These are phyloP conservation scores for Trichoderma sp. DNA, from an alignment of 2,329 filamentous ascomycete species.

Conservation along the genomic window DNA sequence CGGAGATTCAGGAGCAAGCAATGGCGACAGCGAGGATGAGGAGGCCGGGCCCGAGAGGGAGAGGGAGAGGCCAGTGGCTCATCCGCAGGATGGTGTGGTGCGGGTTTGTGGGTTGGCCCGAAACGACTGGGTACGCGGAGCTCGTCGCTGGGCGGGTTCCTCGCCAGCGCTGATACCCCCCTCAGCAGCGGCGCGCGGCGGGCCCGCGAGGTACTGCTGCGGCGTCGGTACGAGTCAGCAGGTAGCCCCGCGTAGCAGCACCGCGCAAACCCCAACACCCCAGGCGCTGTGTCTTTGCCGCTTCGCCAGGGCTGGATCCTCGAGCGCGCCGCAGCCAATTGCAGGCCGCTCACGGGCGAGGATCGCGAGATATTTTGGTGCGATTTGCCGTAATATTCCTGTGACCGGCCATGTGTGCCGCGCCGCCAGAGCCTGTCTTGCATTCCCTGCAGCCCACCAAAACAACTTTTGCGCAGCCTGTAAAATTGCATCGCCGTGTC, in stretches of 20 bases:
- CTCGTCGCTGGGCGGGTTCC: not conserved
- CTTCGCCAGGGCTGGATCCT: constrained; percentile 23
- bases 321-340: constrained; percentile 19
- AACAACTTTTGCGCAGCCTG: constrained; percentile 18
- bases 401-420: not conserved
- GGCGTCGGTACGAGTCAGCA: constrained; percentile 2
- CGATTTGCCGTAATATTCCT: not conserved
- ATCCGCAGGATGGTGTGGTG: constrained; percentile 16
- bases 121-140: constrained; percentile 11
- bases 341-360: not conserved
- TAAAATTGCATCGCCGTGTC: constrained; percentile 17
- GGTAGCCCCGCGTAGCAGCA: not conserved
- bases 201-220: not conserved
- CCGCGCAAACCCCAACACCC: not conserved
- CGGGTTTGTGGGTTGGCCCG: constrained; percentile 23
- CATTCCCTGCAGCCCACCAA: constrained; percentile 24
- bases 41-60: not conserved
- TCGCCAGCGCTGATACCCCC: not conserved
- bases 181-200: not conserved
- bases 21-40: not conserved
- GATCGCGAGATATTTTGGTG: not conserved
- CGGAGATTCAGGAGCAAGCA: constrained; percentile 12
- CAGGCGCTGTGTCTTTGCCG: not conserved
- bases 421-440: constrained; percentile 12
- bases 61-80: constrained; percentile 16